Evolutionary conservation across 2,329 filamentous ascomycete genomes (phyloP).

Genomic region (Paecilomyces fulvus): DNA sequence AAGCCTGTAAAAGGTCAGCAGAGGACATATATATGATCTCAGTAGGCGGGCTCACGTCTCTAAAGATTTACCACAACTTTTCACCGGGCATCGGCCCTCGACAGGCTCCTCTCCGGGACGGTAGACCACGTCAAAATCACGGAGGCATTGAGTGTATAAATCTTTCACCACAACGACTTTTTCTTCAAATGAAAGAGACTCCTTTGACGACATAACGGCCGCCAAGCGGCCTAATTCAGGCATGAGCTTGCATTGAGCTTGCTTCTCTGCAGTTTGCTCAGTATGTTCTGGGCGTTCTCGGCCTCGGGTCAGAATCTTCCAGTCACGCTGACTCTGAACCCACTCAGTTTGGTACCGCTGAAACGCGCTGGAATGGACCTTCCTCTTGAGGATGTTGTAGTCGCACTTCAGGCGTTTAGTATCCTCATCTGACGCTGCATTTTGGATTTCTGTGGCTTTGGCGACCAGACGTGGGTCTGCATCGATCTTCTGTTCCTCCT

Average conservation of each 20-base stretch:
- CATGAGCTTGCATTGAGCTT: not conserved
- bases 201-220: not conserved
- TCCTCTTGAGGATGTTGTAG: not conserved
- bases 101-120: not conserved
- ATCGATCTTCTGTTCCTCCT: slow-evolving; percentile 5
- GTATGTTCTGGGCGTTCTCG: slow-evolving; percentile 5
- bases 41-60: not conserved
- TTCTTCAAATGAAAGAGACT: not conserved
- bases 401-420: not conserved
- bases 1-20: slow-evolving; percentile 2
- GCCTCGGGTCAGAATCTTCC: slow-evolving; percentile 7
- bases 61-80: not conserved
- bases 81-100: not conserved
- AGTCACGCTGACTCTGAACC: slow-evolving; percentile 8
- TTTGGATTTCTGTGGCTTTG: slow-evolving; percentile 3
- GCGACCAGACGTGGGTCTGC: not conserved
- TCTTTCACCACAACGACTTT: not conserved
- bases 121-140: slow-evolving; percentile 1
- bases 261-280: not conserved
- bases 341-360: slow-evolving; percentile 7
- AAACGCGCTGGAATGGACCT: not conserved
- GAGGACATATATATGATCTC: not conserved
- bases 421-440: slow-evolving; percentile 1
- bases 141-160: not conserved
- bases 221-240: not conserved